Evolutionary conservation across 2,329 filamentous ascomycete species (phyloP), one percentile per base, ranked within the genome.

Genomic region (Remersonia thermophila): DNA sequence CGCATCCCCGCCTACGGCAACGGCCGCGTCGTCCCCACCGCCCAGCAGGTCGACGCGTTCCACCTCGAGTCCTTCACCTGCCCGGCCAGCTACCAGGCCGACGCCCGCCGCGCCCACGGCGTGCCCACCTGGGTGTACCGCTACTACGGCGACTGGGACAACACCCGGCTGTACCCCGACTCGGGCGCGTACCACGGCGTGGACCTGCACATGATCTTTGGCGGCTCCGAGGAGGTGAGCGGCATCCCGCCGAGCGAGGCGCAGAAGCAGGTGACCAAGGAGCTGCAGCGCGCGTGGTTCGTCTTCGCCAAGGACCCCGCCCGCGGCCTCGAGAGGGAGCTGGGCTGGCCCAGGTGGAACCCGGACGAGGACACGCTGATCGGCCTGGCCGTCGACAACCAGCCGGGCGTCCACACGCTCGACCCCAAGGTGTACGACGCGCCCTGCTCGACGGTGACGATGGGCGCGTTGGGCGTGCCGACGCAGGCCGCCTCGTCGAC

Each of bases 161-260:
- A 67, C 38, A 61, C 62, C 1, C 54, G 62, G 0, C 51, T 70
- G 16, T 66, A 62, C 36, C 54, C 56, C 0, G 56, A 52, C 4
- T 66, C 62, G 28, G 63, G 63, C 3, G 63, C 65, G 0, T 71
- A 69, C 42, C 67, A 71, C 33, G 67, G 63, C 0, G 56, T 57
- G 1, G 65, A 68, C 23, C 35, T 68, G 35, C 58, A 64, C 38
- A 66, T 67, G 58, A 50, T 67, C 12, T 66, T 67, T 39, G 62
- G 63, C 1, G 59, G 53, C 2, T 58, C 57, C 1, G 52, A 38
- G 3, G 54, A 57, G 15, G 55, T 64, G 28, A 62, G 56, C 32
- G 62, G 59, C 2, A 47, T 65, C 8, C 44, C 52, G 0, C 47
- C 55, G 6, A 48, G 48, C 1, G 34, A 38, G 0, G 41, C 48